phyloP scores from a whole-genome alignment of 306 rosid species.

The Corylus avellana region DNA sequence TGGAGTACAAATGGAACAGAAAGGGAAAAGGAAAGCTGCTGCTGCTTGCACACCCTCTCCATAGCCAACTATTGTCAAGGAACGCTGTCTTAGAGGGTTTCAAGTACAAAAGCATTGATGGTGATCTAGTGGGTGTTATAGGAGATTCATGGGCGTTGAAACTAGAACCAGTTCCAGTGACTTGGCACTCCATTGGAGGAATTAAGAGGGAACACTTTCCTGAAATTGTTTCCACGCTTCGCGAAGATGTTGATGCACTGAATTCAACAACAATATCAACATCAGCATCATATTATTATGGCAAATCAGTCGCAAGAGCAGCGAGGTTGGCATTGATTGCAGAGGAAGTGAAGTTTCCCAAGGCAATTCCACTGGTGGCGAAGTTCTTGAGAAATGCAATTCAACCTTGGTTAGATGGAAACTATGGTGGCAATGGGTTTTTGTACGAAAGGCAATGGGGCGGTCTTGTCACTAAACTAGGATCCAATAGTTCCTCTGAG shows the following conservation, averaged over 20 bases:
- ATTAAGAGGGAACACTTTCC: conserved; percentile 41
- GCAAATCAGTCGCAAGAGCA: conserved; percentile 69
- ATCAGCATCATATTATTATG: conserved; percentile 66
- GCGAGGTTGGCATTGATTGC: conserved; percentile 91
- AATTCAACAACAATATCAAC: conserved; percentile 43
- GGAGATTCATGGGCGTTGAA: conserved; percentile 79
- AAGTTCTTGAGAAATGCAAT: conserved; percentile 67
- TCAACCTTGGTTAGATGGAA: conserved; percentile 86
- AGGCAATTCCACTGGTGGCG: conserved; percentile 55
- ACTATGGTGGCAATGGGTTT: conserved; percentile 75
- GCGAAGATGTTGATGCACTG: conserved; percentile 60
- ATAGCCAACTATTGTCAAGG: conserved; percentile 52
- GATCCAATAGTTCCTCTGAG: conserved; percentile 56
- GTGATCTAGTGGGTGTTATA: conserved; percentile 83
- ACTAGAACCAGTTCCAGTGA: conserved; percentile 63
- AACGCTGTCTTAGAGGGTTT: conserved; percentile 52
- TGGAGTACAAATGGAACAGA: conserved; percentile 74
- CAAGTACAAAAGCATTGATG: conserved; percentile 74
- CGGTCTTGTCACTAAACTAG: conserved; percentile 78
- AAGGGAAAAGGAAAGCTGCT: conserved; percentile 76
- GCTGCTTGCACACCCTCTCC: conserved; percentile 87
- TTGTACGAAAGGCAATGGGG: conserved; percentile 79
- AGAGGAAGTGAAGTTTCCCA: conserved; percentile 60
- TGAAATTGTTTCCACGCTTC: conserved; percentile 63
- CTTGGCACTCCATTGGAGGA: conserved; percentile 78